Percentiles rank a stretch among this genome's conserved stretches.
These are phyloP conservation scores for Sordariomycetes sp. DNA, from an alignment of 2,329 filamentous ascomycete genomes.

Conservation along the genomic window DNA sequence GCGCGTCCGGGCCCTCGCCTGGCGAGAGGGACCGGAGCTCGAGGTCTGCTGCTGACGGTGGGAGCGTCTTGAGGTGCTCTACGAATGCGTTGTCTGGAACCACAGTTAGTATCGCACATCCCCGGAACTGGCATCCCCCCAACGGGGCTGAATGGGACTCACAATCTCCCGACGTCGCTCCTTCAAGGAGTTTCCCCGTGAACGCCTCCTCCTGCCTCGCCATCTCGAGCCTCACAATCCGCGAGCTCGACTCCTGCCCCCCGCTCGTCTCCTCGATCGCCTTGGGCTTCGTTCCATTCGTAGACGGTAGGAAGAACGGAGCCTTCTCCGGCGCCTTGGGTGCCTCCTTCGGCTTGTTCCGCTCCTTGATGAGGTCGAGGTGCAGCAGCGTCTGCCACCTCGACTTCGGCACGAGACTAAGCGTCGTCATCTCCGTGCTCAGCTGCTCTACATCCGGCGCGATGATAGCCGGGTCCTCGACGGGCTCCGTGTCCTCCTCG, in stretches of 20 bases:
- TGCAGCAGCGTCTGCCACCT: slow-evolving; percentile 93
- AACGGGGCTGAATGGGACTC: slow-evolving; percentile 19
- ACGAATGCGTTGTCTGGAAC: slow-evolving; percentile 54
- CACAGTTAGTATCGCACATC: slow-evolving; percentile 9
- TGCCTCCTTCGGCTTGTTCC: slow-evolving; percentile 88
- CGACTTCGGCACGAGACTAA: slow-evolving; percentile 81
- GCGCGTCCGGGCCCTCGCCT: slow-evolving; percentile 26
- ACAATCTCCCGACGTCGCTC: slow-evolving; percentile 49
- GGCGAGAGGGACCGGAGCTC: slow-evolving; percentile 71
- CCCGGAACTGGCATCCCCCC: not conserved
- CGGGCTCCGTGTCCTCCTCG: slow-evolving; percentile 33
- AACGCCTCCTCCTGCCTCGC: slow-evolving; percentile 47
- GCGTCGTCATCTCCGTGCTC: slow-evolving; percentile 69
- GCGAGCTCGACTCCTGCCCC: slow-evolving; percentile 38
- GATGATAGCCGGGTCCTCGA: slow-evolving; percentile 41
- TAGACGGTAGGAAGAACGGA: slow-evolving; percentile 82
- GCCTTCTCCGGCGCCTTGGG: slow-evolving; percentile 90
- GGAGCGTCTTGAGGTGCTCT: slow-evolving; percentile 66
- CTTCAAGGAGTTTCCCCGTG: slow-evolving; percentile 43
- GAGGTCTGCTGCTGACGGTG: slow-evolving; percentile 78
- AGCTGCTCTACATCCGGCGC: slow-evolving; percentile 63
- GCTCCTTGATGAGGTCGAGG: slow-evolving; percentile 81
- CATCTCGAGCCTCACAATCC: slow-evolving; percentile 56
- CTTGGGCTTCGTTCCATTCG: slow-evolving; percentile 24
- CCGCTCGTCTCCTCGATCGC: slow-evolving; percentile 19